Evolutionary conservation across 148 eudicot species (phyloP), one percentile per base, ranked within the genome.

Genomic region (Chenopodium berlandieri): DNA sequence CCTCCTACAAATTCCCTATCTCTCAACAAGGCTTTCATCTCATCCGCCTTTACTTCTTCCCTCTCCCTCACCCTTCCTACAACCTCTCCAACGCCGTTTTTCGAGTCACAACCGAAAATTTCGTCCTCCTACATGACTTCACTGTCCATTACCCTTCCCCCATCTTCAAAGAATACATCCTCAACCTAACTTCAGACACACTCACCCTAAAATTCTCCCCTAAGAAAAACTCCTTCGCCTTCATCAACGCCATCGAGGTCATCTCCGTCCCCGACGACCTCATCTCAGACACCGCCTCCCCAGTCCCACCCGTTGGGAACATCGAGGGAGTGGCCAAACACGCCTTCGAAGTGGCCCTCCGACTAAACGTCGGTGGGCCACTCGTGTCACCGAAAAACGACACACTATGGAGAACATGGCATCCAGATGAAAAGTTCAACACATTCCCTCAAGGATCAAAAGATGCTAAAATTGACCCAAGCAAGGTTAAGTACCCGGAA

Each of bases 181-280:
- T 91, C 6, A 88, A 91, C 79, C 75, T 89, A 63, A 80, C 89
- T 12, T 85, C 88, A 0, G 77, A 80, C 4, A 75, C 75, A 12
- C 72, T 90, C 44, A 80, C 90, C 48, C 82, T 91, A 52, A 89
- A 83, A 52, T 83, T 91, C 80, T 82, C 89, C 20, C 92, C 94
- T 0, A 79, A 87, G 77, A 85, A 82, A 64, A 87, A 87, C 54
- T 91, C 94, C 7, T 50, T 86, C 9, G 92, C 91, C 0, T 91
- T 90, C 76, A 75, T 91, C 65, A 91, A 91, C 17, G 92, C 91
- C 22, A 88, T 91, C 25, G 94, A 91, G 84, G 78, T 91, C 23
- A 82, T 91, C 66, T 90, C 94, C 1, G 88, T 89, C 70, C 92
- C 92, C 0, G 69, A 85, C 16, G 63, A 82, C 27, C 87, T 91